Conservation (phyloP, 441 rosid genomes). For the Monsonia emarginata region DNA sequence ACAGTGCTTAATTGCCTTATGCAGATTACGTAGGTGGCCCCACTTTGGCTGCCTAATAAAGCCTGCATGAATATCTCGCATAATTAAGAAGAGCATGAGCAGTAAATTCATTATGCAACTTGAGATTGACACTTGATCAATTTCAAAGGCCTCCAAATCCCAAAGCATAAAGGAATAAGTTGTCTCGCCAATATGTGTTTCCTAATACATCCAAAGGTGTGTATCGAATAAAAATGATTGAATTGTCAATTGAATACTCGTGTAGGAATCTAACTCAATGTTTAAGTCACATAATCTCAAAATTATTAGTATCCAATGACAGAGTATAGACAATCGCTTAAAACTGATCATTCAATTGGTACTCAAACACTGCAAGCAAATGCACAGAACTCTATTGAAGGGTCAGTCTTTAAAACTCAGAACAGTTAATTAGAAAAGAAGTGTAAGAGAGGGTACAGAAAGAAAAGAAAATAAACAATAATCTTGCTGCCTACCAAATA, state of each 20-base stretch:
- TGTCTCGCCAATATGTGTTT: background rate
- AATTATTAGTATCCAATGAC: background rate
- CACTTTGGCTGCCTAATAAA: constrained; percentile 64
- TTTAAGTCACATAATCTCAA: background rate
- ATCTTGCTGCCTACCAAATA: background rate
- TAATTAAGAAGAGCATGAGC: background rate
- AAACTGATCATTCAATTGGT: background rate
- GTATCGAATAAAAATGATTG: background rate
- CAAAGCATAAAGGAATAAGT: background rate
- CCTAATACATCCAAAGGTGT: background rate
- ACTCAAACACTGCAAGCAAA: background rate
- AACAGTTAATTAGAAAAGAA: background rate
- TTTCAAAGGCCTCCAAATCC: background rate
- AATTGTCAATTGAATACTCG: background rate
- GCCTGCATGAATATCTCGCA: constrained; percentile 27
- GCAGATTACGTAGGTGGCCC: constrained; percentile 54
- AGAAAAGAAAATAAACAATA: background rate
- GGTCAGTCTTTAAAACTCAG: background rate
- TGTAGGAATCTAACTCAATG: background rate
- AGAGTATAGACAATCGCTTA: background rate
- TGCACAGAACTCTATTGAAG: background rate
- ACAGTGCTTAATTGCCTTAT: constrained; percentile 46
- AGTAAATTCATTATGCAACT: background rate
- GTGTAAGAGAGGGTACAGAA: background rate
- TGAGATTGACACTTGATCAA: background rate